Evolutionary conservation across 1,139 yeast species (phyloP).

Genomic region (Pichia sp.): DNA sequence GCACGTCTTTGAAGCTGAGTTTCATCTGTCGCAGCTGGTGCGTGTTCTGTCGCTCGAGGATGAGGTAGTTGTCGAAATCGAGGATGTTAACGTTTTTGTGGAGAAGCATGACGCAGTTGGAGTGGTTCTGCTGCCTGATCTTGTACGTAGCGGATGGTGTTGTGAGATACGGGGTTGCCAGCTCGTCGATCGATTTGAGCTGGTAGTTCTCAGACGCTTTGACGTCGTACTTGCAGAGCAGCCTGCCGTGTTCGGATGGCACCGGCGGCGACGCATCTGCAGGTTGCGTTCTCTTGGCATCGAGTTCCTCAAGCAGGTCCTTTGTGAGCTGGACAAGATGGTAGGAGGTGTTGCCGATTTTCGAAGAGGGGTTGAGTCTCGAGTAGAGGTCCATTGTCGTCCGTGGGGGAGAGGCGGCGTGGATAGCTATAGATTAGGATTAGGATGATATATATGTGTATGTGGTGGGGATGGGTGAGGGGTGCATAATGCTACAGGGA

Average conservation of each 20-base stretch:
- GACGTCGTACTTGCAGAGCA: slow-evolving; percentile 5
- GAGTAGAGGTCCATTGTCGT: slow-evolving; percentile 5
- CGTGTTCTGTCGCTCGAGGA: slow-evolving; percentile 1
- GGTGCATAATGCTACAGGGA: neutral
- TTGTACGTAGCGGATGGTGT: slow-evolving; percentile 56
- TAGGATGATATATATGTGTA: neutral
- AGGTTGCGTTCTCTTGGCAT: neutral
- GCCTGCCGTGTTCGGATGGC: neutral
- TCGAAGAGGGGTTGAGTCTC: neutral
- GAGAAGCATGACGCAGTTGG: slow-evolving; percentile 68
- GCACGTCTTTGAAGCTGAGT: neutral
- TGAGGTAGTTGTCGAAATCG: slow-evolving; percentile 11
- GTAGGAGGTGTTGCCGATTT: slow-evolving; percentile 1
- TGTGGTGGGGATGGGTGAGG: neutral
- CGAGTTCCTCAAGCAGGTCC: slow-evolving; percentile 5
- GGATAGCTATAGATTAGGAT: neutral
- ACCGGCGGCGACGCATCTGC: neutral
- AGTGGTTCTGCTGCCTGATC: slow-evolving; percentile 77
- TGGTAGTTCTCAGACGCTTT: neutral
- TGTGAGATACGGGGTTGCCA: slow-evolving; percentile 11
- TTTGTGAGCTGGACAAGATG: slow-evolving; percentile 11
- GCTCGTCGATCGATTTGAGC: slow-evolving; percentile 9
- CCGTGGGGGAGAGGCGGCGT: neutral
- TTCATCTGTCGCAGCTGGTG: neutral
- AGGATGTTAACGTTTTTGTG: slow-evolving; percentile 20